Base-by-base conservation (phyloP, 2,329 filamentous ascomycete genomes). In the Trichothecium sympodiale region DNA sequence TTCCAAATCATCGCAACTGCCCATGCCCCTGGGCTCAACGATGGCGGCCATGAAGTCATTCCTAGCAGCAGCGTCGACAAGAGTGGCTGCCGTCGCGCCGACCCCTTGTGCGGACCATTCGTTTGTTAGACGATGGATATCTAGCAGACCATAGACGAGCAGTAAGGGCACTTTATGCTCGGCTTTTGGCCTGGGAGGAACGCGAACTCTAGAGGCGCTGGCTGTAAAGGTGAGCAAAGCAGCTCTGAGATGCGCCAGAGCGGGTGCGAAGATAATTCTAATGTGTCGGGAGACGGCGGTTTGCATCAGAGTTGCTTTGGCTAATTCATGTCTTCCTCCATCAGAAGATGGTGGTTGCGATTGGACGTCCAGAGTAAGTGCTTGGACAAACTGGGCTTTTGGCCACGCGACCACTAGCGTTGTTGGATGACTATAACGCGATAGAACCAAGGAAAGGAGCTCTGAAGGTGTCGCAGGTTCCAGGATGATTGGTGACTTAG, bases 81-180 rank as follows among this genome's bases (percentile, higher is more conserved):
- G 55, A 1, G 64, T 58, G 2, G 81, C 68, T n/a, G 76, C 64
- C 2, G 77, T 78, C 38, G 67, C 67, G 15, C 72, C 67, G 10
- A 88, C 53, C 0, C 82, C 83, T 55, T 87, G 83, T 0, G 77
- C 80, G 34, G 80, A 86, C 72, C 81, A 87, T 40, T 83, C 79
- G 42, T 76, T 76, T 1, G 79, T 82, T 36, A 73, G 67, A 17
- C 72, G 68, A 52, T 88, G 83, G 29, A 83, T 54, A 15, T 68
- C 61, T 13, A 87, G 49, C 29, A 82, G 65, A 34, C 80, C 77
- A 46, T 84, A 80, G 2, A 83, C 56, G 2, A 84, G 53, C 3
- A 86, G 57, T 16, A 67, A 52, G 1, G 71, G 67, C 15, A 41
- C 18, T 23, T 34, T 45, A 34, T 18, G 30, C 1, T 31, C n/a